Evolutionary conservation across 805 yeast genomes (phyloP), one percentile per base, ranked within the genome.

Genomic region (Candida orba): DNA sequence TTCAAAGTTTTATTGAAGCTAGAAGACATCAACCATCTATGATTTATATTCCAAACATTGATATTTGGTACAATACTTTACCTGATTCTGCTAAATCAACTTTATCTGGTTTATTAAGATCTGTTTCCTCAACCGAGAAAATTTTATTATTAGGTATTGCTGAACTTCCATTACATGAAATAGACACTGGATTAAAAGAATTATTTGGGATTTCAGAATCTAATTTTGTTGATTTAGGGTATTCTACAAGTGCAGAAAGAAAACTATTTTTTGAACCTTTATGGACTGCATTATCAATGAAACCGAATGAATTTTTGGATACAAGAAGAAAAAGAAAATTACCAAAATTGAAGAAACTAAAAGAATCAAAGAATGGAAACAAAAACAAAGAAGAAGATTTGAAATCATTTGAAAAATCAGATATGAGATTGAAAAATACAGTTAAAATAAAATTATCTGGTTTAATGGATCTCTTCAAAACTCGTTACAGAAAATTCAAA

Each of bases 1-100:
- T 91, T 25, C 96, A 87, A 58, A 73, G 84, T 34, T 82, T 93
- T 55, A 70, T 84, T 20, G 99, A 93, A 63, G 93, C 95, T 6
- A 76, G 85, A 50, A 76, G 95, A 57, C 95, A 91, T 50, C 84
- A 84, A 46, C 99, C 98, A 0, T 76, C 95, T 8, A 81, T 93
- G 14, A 66, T 93, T 3, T 84, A 76, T 58, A 76, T 93, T 40
- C 96, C 98, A 4, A 84, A 84, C 56, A 66, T 88, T 41, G 88
- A 88, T 45, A 74, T 80, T 9, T 88, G 96, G 89, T 68, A 73
- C 43, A 71, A 66, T 10, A 80, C 86, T 4, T 73, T 86, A 33
- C 76, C 88, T 0, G 78, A 73, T 12, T 71, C 86, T 3, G 87
- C 90, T 1, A 76, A 76, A 49, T 77, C 89, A 1, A 81, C 93